Evolutionary conservation across 768 basidiomycete species (phyloP).

Genomic region (Tricholoma furcatifolium): DNA sequence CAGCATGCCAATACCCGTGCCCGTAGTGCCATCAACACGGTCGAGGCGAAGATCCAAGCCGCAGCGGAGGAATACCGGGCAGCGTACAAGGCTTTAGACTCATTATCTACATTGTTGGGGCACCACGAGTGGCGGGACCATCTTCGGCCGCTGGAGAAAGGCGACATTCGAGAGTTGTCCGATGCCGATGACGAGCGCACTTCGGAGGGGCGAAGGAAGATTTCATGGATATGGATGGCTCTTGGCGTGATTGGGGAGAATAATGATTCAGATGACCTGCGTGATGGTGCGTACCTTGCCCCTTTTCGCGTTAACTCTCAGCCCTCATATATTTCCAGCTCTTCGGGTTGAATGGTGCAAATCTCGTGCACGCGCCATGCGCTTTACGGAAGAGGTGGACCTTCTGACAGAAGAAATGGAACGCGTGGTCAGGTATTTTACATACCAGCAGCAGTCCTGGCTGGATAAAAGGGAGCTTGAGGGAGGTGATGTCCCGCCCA

Average conservation of each 20-base stretch:
- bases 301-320: too few species aligned
- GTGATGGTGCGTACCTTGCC: slow-evolving; percentile 1
- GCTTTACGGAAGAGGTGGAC: too few species aligned
- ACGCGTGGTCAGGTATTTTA: too few species aligned
- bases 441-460: too few species aligned
- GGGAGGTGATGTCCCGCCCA: too few species aligned
- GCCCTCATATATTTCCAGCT: too few species aligned
- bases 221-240: slow-evolving; percentile 18
- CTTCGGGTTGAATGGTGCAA: too few species aligned
- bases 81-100: neutral
- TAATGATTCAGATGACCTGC: neutral
- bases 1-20: slow-evolving; percentile 9
- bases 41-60: neutral
- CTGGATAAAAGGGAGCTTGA: too few species aligned
- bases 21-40: neutral
- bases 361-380: too few species aligned
- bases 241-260: neutral
- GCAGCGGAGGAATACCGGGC: slow-evolving; percentile 5
- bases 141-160: slow-evolving; percentile 5
- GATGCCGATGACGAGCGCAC: neutral
- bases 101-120: too few species aligned
- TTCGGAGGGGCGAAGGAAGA: slow-evolving; percentile 6
- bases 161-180: slow-evolving; percentile 13
- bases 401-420: too few species aligned
- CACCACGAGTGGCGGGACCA: slow-evolving; percentile 1